Conservation (phyloP, 2,329 filamentous ascomycete species). For the Penicillium sp. region DNA sequence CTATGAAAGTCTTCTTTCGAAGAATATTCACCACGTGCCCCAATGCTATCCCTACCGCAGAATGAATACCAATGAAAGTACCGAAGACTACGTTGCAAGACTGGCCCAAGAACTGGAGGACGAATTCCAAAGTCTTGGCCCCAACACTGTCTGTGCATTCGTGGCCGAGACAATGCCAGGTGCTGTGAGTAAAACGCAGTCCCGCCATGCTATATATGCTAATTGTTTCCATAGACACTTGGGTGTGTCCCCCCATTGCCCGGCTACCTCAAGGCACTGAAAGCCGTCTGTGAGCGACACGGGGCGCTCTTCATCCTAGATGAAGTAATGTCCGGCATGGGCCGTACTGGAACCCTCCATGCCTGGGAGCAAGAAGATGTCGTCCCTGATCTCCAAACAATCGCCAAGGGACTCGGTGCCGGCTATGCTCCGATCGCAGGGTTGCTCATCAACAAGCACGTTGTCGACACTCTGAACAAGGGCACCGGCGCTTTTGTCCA, state of each 20-base stretch:
- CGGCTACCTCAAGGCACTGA: conserved; percentile 58
- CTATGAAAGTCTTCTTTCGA: conserved; percentile 59
- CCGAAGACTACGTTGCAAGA: conserved; percentile 57
- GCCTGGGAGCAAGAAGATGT: conserved; percentile 58
- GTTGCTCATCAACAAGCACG: conserved; percentile 49
- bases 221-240: conserved; percentile 34
- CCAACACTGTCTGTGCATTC: conserved; percentile 66
- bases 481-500: conserved; percentile 52
- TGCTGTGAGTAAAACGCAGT: conserved; percentile 36
- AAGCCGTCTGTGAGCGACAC: conserved; percentile 55
- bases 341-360: conserved; percentile 54
- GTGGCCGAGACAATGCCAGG: conserved; percentile 57
- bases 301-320: conserved; percentile 52
- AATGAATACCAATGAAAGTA: conserved; percentile 50
- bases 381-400: conserved; percentile 56
- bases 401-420: conserved; percentile 59
- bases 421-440: conserved; percentile 56
- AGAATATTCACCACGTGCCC: conserved; percentile 59
- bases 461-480: conserved; percentile 48
- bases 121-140: conserved; percentile 63
- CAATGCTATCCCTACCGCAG: conserved; percentile 65
- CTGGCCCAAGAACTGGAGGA: conserved; percentile 64
- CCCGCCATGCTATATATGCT: neutral
- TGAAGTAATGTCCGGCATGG: conserved; percentile 59
- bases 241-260: conserved; percentile 53